Percentiles rank a stretch among this genome's conserved stretches.
phyloP scores from a whole-genome alignment of 2,329 filamentous ascomycete species.

The Penicillium sp. region DNA sequence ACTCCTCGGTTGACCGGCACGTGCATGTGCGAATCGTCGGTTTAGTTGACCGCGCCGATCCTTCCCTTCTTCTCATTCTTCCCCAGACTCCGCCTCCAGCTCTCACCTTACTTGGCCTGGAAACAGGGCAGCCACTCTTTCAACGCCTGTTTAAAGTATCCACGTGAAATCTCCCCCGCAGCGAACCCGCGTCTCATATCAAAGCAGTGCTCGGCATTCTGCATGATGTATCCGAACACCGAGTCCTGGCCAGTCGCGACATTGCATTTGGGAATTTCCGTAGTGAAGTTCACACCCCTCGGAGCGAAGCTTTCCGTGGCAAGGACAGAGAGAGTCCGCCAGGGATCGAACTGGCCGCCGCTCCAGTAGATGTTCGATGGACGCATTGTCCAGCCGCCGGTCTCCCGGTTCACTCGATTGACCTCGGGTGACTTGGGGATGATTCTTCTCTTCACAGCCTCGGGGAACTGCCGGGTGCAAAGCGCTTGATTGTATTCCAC shows the following conservation, averaged over 20 bases:
- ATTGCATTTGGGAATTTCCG: constrained; percentile 44
- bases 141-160: constrained; percentile 42
- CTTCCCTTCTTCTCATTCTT: neutral
- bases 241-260: constrained; percentile 31
- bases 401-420: constrained; percentile 40
- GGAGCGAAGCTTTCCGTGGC: constrained; percentile 42
- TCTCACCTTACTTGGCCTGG: constrained; percentile 1
- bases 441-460: constrained; percentile 35
- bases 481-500: constrained; percentile 43
- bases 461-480: constrained; percentile 49
- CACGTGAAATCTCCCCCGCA: constrained; percentile 32
- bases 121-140: constrained; percentile 46
- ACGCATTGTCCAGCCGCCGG: constrained; percentile 50
- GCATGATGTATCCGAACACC: constrained; percentile 49
- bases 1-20: constrained; percentile 8
- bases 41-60: constrained; percentile 1
- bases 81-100: neutral
- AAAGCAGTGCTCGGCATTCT: constrained; percentile 47
- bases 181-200: constrained; percentile 42
- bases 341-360: constrained; percentile 51
- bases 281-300: constrained; percentile 34
- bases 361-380: constrained; percentile 52
- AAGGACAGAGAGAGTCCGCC: constrained; percentile 47
- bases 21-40: constrained; percentile 10
- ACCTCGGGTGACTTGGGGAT: constrained; percentile 42